Conservation (phyloP, 2,329 filamentous ascomycete species). For the Chaetomium sp. region DNA sequence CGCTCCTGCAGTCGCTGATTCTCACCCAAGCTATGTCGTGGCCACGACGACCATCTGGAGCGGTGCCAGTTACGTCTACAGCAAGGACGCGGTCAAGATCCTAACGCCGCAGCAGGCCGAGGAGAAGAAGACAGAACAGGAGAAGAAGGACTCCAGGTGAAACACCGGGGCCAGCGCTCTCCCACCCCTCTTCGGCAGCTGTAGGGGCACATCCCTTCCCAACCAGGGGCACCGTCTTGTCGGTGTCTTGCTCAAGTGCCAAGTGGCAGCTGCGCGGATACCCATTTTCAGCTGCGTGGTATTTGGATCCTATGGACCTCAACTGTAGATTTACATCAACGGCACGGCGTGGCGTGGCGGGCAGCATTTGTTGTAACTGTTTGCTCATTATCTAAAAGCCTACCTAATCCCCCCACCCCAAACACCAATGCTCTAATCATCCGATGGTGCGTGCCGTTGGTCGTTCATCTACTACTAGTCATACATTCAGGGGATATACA, state of each 20-base stretch:
- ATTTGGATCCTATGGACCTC: background rate
- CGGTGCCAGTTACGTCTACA: constrained; percentile 87
- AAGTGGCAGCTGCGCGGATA: background rate
- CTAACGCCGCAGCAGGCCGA: constrained; percentile 46
- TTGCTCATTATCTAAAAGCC: background rate
- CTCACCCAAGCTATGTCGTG: constrained; percentile 68
- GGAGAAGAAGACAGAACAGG: constrained; percentile 17
- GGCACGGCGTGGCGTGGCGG: background rate
- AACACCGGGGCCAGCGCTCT: no score
- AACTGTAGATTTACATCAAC: background rate
- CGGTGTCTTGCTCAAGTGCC: background rate
- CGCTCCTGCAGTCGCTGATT: background rate
- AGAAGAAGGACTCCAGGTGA: constrained; percentile 16
- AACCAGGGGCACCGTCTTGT: background rate
- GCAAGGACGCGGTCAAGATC: constrained; percentile 90
- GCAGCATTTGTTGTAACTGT: background rate
- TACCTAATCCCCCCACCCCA: background rate
- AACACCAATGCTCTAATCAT: background rate
- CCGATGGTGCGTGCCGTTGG: background rate
- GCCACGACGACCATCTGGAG: constrained; percentile 91
- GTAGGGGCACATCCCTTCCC: background rate
- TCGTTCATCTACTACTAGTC: background rate
- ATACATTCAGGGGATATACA: background rate
- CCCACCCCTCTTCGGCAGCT: background rate
- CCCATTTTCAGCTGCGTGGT: no score